These are phyloP conservation scores for Gillenia trifoliata DNA, from an alignment of 306 rosid genomes.

Conservation along the genomic window DNA sequence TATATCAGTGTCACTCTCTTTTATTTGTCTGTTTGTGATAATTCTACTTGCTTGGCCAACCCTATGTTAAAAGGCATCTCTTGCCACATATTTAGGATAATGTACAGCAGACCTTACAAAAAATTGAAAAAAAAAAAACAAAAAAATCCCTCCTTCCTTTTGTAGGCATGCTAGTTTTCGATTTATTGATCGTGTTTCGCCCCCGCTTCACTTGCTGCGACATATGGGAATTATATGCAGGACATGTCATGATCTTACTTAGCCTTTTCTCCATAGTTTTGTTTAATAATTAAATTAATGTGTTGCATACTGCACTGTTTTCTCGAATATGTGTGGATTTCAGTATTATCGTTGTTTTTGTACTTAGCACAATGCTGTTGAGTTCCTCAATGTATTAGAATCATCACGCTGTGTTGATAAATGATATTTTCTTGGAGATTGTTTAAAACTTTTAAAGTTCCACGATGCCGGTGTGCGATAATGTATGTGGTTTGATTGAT, in stretches of 20 bases:
- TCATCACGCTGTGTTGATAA: neutral
- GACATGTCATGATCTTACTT: neutral
- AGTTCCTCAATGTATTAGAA: neutral
- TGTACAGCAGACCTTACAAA: neutral
- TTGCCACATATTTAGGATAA: neutral
- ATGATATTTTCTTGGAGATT: neutral
- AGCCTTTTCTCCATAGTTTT: no score
- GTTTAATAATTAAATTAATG: neutral
- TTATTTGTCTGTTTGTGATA: constrained; percentile 11
- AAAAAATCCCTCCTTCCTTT: neutral
- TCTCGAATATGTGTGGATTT: neutral
- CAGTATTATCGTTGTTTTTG: neutral
- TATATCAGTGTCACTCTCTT: constrained; percentile 2
- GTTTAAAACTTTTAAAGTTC: neutral
- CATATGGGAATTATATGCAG: neutral
- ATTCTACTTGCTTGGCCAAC: constrained; percentile 5
- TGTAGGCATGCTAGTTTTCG: neutral
- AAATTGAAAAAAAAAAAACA: neutral
- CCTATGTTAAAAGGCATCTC: neutral
- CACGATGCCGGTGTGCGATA: neutral
- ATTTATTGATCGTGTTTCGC: neutral
- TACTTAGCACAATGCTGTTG: neutral
- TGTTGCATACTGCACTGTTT: neutral
- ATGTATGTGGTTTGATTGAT: neutral
- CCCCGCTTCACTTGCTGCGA: neutral